Percentiles rank a stretch among this genome's conserved stretches.
Evolutionary conservation across 768 basidiomycete species (phyloP).

Genomic region (Candolleomyces eurysporus): DNA sequence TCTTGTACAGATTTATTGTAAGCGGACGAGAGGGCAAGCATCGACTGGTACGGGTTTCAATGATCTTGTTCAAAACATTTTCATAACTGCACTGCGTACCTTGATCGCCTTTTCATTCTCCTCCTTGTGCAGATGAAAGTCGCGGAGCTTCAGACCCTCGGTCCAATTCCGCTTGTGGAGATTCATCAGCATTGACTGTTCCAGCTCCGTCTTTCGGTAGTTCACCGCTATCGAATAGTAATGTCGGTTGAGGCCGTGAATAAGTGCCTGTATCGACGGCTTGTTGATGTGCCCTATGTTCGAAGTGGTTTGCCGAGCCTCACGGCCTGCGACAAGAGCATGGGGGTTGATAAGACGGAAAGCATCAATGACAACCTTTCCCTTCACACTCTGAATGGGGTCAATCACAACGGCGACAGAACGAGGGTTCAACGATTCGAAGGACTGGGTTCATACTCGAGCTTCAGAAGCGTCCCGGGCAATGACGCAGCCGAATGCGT

Average conservation of each 20-base stretch:
- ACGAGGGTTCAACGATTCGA: conserved; percentile 89
- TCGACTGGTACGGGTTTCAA: conserved; percentile 53
- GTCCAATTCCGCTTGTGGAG: conserved; percentile 99
- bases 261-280: conserved; percentile 97
- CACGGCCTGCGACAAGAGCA: conserved; percentile 85
- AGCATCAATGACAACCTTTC: conserved; percentile 98
- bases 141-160: conserved; percentile 87
- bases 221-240: conserved; percentile 98
- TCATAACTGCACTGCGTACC: conserved; percentile 46
- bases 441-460: conserved; percentile 58
- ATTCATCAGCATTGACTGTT: conserved; percentile 99
- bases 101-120: conserved; percentile 92
- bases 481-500: conserved; percentile 10
- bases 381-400: conserved; percentile 98
- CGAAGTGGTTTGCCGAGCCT: conserved; percentile 95
- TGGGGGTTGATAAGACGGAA: conserved; percentile 96
- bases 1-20: conserved; percentile 99
- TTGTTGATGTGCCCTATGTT: conserved; percentile 99
- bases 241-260: conserved; percentile 96
- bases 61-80: conserved; percentile 9
- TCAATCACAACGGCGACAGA: conserved; percentile 98
- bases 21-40: conserved; percentile 88
- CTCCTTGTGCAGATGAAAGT: conserved; percentile 88
- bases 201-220: conserved; percentile 96
- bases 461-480: conserved; percentile 4